phyloP scores from a whole-genome alignment of 1,139 yeast genomes.

The Hyphopichia fennica region DNA sequence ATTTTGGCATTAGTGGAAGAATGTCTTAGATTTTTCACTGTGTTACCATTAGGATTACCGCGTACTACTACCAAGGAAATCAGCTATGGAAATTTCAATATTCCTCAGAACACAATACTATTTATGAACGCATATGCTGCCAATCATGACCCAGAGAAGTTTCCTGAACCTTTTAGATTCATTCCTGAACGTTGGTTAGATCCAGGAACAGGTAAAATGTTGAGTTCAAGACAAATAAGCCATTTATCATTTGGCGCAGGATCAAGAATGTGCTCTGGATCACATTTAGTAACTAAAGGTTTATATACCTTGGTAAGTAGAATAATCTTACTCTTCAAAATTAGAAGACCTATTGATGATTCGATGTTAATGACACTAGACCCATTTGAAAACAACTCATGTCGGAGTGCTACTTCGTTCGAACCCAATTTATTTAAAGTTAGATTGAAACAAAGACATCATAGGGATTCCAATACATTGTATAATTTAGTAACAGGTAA shows the following conservation, averaged over 20 bases:
- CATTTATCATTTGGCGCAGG: constrained; percentile 75
- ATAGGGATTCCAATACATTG: constrained; percentile 21
- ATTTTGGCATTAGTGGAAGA: constrained; percentile 62
- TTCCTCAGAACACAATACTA: constrained; percentile 58
- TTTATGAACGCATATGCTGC: constrained; percentile 73
- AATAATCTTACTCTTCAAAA: constrained; percentile 32
- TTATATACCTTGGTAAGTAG: constrained; percentile 47
- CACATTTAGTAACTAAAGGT: constrained; percentile 60
- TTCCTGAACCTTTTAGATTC: constrained; percentile 51
- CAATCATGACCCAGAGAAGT: constrained; percentile 57
- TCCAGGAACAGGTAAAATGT: constrained; percentile 15
- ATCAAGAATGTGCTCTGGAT: constrained; percentile 68
- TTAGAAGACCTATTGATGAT: constrained; percentile 38
- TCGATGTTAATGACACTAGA: constrained; percentile 40
- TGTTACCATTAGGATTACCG: constrained; percentile 67
- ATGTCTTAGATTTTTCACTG: constrained; percentile 61
- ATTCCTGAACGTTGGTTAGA: constrained; percentile 61
- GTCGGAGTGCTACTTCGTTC: constrained; percentile 58
- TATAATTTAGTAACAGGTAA: constrained; percentile 6
- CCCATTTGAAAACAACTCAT: constrained; percentile 48
- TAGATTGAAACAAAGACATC: constrained; percentile 20
- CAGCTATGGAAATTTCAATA: constrained; percentile 30
- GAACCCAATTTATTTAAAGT: constrained; percentile 53
- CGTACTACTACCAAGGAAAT: constrained; percentile 56
- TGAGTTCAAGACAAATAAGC: constrained; percentile 20